Base-by-base conservation (phyloP, 139 green algal genomes). In the Chlorella ohadii region DNA sequence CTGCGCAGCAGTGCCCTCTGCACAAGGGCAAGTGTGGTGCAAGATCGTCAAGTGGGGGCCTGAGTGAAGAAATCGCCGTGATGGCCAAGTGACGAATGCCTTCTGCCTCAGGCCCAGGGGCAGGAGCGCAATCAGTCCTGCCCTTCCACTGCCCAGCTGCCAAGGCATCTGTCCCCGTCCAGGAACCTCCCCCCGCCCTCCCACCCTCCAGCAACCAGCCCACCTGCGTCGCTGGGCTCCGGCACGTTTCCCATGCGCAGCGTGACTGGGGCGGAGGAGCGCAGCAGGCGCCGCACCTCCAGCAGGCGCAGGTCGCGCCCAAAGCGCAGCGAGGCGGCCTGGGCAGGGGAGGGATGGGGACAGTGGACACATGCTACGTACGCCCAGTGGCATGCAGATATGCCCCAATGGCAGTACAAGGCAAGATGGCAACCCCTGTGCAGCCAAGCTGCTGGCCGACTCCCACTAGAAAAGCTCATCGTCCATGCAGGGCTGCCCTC, bases 291-390 rank as follows among this genome's bases (percentile, higher is more conserved):
- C 28, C 84, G 78, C 59, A 96, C 89, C 78, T 97, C 92, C 12
- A 84, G 36, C 72, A 98, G 89, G 27, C 96, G 90, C 9, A 91
- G 78, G 88, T 98, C 95, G 12, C 88, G 68, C 0, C 85, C 87
- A 81, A 98, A 98, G 19, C 94, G 90, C 84, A 97, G 88, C 22
- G 79, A 65, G 34, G 84, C 77, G 25, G 78, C 36, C 33, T 76
- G 67, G 65, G 65, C 31, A 11, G 33, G 65, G 31, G 31, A 6
- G 59, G 31, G 59, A 66, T 28, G 6, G n/a, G n/a, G n/a, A n/a
- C n/a, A n/a, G n/a, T n/a, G n/a, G n/a, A n/a, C n/a, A n/a, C n/a
- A n/a, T n/a, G n/a, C n/a, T n/a, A n/a, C n/a, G n/a, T n/a, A n/a
- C n/a, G n/a, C n/a, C n/a, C n/a, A n/a, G n/a, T n/a, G n/a, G n/a